Evolutionary conservation across 345 rosid species (phyloP), one percentile per base, ranked within the genome.

Genomic region (Physaria fendleri): DNA sequence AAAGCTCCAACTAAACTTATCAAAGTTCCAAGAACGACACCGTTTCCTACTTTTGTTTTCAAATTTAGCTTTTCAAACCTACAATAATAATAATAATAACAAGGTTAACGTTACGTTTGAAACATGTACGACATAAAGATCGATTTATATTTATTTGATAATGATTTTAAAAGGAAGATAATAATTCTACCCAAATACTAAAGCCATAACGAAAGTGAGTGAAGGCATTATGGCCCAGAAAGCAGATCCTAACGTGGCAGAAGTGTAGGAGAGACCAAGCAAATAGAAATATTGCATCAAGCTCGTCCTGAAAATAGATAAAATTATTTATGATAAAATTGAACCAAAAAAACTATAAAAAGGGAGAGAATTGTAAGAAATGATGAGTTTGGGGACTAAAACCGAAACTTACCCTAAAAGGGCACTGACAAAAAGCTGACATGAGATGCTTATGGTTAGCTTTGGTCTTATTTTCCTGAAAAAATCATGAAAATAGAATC

Each of bases 401-500:
- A 42, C 7, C 24, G 38, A 7, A 18, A 68, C 68, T 49, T 17
- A 81, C 97, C 95, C 97, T 4, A 78, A 56, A 28, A 87, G 76
- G 14, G 86, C 87, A 67, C 84, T 82, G 59, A 79, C 22, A 67
- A 90, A 90, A 28, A 73, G 74, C 59, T 69, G 83, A 70, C 76
- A 77, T 18, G 65, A 51, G 43, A 85, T 60, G 20, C 75, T 64
- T 49, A 71, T 37, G 1, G 87, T 85, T 49, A 85, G 87, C 82
- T 83, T 81, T 16, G 82, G 77, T 69, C 93, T 79, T 63, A 71
- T 78, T 68, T 68, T 73, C 73, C 97, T 90, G 76, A 42, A 22
- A 8, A 59, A 41, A 67, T 50, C 59, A 25, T 58, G 22, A 32
- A 32, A 23, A 30, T 20, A 8, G 25, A 38, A 46, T 37, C 20